phyloP scores from a whole-genome alignment of 768 basidiomycete species.

The Chalciporus pseudorubinellus region DNA sequence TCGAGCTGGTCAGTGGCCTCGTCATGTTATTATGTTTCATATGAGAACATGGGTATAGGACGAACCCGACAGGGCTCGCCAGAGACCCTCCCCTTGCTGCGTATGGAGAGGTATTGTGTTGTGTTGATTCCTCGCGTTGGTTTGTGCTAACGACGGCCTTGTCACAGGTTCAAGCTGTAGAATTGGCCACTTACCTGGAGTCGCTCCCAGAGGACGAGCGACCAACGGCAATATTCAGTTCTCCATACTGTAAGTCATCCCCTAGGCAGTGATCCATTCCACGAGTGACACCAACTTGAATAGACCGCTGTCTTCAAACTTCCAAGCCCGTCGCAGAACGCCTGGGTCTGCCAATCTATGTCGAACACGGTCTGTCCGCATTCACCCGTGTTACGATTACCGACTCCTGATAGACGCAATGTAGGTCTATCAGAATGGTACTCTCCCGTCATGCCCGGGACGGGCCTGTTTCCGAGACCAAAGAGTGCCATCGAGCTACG shows the following conservation, averaged over 20 bases:
- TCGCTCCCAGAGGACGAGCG: constrained; percentile 62
- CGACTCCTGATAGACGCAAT: not conserved
- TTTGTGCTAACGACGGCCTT: not conserved
- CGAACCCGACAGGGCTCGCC: constrained; percentile 61
- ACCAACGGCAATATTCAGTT: constrained; percentile 80
- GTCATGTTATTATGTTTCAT: constrained; percentile 2
- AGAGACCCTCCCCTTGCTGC: constrained; percentile 74
- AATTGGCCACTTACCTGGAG: constrained; percentile 63
- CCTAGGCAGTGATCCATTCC: not conserved
- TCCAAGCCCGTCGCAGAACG: constrained; percentile 59
- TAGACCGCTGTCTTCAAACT: constrained; percentile 89
- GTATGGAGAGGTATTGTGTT: constrained; percentile 62
- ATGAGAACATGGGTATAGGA: constrained; percentile 39
- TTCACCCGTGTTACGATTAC: constrained; percentile 7
- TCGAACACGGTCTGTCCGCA: constrained; percentile 64
- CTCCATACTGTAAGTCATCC: constrained; percentile 66
- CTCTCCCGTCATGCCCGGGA: constrained; percentile 61
- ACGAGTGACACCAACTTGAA: not conserved
- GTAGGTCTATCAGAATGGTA: constrained; percentile 78
- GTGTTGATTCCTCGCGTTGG: not conserved
- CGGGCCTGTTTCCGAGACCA: constrained; percentile 77
- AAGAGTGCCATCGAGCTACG: constrained; percentile 52
- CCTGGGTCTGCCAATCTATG: constrained; percentile 65
- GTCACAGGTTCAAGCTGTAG: constrained; percentile 64
- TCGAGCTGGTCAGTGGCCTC: constrained; percentile 52